Percentiles rank a stretch among this genome's conserved stretches.
Evolutionary conservation across 1,139 yeast species (phyloP).

Genomic region (Sugiyamaella sp.): DNA sequence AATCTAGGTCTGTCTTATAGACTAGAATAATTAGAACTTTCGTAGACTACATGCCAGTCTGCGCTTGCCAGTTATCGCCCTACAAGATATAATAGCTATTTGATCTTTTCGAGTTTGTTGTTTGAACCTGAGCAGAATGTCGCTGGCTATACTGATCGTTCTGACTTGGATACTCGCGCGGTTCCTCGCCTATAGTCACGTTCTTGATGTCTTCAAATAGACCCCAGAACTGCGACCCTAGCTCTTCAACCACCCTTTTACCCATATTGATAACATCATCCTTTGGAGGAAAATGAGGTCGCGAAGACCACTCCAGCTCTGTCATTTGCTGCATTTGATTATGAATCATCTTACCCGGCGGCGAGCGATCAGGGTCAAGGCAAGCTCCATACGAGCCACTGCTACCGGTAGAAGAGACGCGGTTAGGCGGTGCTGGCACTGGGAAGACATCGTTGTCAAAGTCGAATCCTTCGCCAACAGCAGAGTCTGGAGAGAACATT

Average conservation of each 20-base stretch:
- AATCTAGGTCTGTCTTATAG: neutral
- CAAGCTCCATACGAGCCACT: slow-evolving; percentile 23
- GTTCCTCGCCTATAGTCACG: slow-evolving; percentile 40
- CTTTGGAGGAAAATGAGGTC: slow-evolving; percentile 30
- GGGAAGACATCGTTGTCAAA: neutral
- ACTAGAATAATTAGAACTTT: neutral
- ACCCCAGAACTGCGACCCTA: slow-evolving; percentile 43
- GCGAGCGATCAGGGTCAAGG: slow-evolving; percentile 24
- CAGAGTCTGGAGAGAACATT: slow-evolving; percentile 2
- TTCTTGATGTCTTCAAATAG: slow-evolving; percentile 42
- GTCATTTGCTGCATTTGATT: neutral
- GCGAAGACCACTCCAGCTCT: slow-evolving; percentile 10
- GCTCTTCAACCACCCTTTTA: slow-evolving; percentile 41
- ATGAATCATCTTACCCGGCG: slow-evolving; percentile 3
- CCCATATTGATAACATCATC: slow-evolving; percentile 42
- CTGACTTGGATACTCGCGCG: slow-evolving; percentile 23
- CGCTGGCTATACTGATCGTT: slow-evolving; percentile 8
- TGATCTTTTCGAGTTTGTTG: slow-evolving; percentile 1
- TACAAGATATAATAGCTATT: slow-evolving; percentile 26
- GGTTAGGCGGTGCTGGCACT: neutral
- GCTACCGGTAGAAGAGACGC: slow-evolving; percentile 15
- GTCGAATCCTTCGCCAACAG: neutral
- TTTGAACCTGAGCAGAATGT: slow-evolving; percentile 4
- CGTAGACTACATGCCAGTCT: too few relatives aligned
- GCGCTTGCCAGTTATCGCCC: neutral